Evolutionary conservation across 306 rosid species (phyloP).

Genomic region (Lathyrus sativus): DNA sequence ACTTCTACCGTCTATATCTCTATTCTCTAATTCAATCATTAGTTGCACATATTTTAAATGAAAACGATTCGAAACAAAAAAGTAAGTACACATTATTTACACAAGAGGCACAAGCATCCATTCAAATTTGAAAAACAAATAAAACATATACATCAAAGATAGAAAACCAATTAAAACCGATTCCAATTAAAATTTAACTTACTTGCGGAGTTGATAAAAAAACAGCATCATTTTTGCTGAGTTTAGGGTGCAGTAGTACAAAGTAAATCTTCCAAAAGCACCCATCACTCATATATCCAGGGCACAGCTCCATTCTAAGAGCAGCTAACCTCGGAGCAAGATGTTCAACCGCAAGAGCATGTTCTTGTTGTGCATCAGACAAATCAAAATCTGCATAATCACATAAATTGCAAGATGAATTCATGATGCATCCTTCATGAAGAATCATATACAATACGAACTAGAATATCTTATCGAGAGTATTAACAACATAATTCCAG

Average conservation of each 20-base stretch:
- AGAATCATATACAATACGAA: not conserved
- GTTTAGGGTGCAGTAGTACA: slow-evolving; percentile 78
- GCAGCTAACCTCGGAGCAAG: slow-evolving; percentile 74
- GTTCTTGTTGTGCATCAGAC: slow-evolving; percentile 86
- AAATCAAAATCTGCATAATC: slow-evolving; percentile 62
- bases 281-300: slow-evolving; percentile 80
- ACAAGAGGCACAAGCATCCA: not conserved
- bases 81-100: not conserved
- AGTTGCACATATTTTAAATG: slow-evolving; percentile 7
- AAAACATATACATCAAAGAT: not conserved
- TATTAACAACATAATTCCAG: not conserved
- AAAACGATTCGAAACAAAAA: not conserved
- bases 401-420: not conserved
- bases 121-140: slow-evolving; percentile 13
- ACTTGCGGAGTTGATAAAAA: slow-evolving; percentile 76
- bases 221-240: slow-evolving; percentile 60
- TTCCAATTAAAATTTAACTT: slow-evolving; percentile 40
- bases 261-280: slow-evolving; percentile 86
- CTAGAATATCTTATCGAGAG: not conserved
- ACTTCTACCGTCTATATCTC: slow-evolving; percentile 13
- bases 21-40: slow-evolving; percentile 15
- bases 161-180: not conserved
- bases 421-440: not conserved
- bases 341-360: slow-evolving; percentile 81
- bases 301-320: slow-evolving; percentile 82